Percentiles rank a stretch among this genome's conserved stretches.
phyloP scores from a whole-genome alignment of 2,329 filamentous ascomycete genomes.

The Clarireedia sp. region DNA sequence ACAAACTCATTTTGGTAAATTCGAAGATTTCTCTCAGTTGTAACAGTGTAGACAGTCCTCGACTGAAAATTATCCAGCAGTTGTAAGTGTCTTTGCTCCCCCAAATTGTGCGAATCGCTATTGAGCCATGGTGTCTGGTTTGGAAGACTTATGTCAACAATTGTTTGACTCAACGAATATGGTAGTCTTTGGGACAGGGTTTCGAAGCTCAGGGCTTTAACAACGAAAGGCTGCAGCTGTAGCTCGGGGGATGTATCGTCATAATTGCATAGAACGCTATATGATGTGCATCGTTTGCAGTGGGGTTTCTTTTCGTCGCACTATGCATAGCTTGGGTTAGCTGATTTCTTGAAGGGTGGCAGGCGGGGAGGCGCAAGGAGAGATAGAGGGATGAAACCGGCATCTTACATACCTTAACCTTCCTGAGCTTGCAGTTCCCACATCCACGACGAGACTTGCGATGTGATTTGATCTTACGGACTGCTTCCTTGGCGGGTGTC shows the following conservation, averaged over 20 bases:
- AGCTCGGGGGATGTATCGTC: constrained; percentile 28
- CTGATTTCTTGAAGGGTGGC: not conserved
- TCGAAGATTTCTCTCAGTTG: constrained; percentile 25
- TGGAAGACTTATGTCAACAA: not conserved
- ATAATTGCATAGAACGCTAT: constrained; percentile 43
- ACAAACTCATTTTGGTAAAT: constrained; percentile 33
- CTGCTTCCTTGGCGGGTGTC: not conserved
- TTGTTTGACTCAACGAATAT: not conserved
- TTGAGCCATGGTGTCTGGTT: not conserved
- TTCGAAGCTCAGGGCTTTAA: constrained; percentile 18
- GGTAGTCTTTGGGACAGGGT: not conserved
- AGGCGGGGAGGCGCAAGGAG: not conserved
- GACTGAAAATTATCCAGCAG: constrained; percentile 36
- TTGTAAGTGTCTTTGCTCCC: constrained; percentile 24
- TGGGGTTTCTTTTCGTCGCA: constrained; percentile 46
- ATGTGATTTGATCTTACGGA: constrained; percentile 32
- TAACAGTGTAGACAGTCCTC: constrained; percentile 36
- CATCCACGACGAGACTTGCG: constrained; percentile 47
- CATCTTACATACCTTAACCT: constrained; percentile 38
- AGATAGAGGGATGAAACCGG: no score
- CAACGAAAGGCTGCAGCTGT: constrained; percentile 24
- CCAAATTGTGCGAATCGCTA: not conserved
- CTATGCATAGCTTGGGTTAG: constrained; percentile 25
- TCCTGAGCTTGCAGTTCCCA: constrained; percentile 47
- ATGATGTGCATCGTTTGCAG: constrained; percentile 41